These are phyloP conservation scores for Aphanocladium album DNA, from an alignment of 2,329 filamentous ascomycete species.

Conservation along the genomic window DNA sequence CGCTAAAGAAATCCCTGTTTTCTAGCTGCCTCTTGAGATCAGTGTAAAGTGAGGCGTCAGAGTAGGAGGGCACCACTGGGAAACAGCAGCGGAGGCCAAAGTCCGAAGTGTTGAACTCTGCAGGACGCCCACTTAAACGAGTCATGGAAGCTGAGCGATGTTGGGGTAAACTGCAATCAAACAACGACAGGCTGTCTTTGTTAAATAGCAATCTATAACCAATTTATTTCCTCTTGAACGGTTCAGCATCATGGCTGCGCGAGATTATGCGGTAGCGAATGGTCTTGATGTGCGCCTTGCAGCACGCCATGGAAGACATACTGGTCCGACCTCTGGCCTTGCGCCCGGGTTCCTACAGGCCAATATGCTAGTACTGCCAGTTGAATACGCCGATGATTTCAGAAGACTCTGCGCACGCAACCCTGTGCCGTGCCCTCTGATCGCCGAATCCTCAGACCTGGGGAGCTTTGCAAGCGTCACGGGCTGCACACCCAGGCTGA, in stretches of 20 bases:
- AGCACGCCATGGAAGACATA: constrained; percentile 35
- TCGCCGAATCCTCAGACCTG: constrained; percentile 44
- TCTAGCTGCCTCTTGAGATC: background rate
- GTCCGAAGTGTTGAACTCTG: background rate
- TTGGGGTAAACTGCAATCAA: background rate
- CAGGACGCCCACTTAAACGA: background rate
- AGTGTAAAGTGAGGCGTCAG: background rate
- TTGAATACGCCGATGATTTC: constrained; percentile 53
- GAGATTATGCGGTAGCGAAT: constrained; percentile 16
- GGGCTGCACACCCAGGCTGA: constrained; percentile 23
- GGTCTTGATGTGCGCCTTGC: constrained; percentile 38
- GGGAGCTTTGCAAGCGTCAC: constrained; percentile 39
- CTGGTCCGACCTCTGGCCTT: constrained; percentile 46
- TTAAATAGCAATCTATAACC: background rate
- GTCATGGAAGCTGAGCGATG: background rate
- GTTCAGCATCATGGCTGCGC: background rate
- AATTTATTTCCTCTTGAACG: too few species aligned
- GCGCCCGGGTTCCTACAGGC: constrained; percentile 55
- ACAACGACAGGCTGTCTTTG: background rate
- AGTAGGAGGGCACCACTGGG: background rate
- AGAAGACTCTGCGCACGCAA: constrained; percentile 54
- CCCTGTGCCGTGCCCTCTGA: constrained; percentile 56
- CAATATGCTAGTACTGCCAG: constrained; percentile 57
- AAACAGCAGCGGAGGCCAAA: background rate
- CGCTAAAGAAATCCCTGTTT: background rate